Conservation (phyloP, 129 eudicot genomes). For the Daucus carota region DH1_v3.0 NC_030381.2:39552001-39552500, state of each 20-base stretch:
- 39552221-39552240: not conserved
- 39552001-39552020: not conserved
- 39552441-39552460: no score
- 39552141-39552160: not conserved
- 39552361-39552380: no score
- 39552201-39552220: not conserved
- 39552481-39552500: no score
- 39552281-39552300: no score
- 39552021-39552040: not conserved
- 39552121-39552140: no score
- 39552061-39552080: not conserved
- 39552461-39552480: no score
- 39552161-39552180: not conserved
- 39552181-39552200: not conserved
- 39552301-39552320: no score
- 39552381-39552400: no score
- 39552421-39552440: no score
- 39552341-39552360: no score
- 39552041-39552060: not conserved
- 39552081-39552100: not conserved
- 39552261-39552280: no score
- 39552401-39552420: no score
- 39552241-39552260: not conserved
- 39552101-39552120: not conserved
- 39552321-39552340: not conserved